Evolutionary conservation across 805 yeast genomes (phyloP), one percentile per base, ranked within the genome.

Genomic region (Nakazawaea molendinolei): DNA sequence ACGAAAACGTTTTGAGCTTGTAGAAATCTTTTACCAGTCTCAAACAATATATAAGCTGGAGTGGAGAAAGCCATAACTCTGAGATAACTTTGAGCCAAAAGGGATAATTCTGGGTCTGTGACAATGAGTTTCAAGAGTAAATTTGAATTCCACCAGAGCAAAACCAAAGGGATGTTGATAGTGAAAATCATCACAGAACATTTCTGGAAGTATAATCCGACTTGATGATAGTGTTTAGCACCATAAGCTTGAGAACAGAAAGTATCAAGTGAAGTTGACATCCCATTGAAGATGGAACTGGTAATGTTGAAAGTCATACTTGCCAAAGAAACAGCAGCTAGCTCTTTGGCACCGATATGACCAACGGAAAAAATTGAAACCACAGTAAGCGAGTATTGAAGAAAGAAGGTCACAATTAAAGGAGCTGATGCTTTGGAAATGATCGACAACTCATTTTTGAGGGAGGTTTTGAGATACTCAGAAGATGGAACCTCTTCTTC

Each of bases 1-100:
- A 81, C 84, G 57, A 81, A 82, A 8, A 81, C 70, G 17, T 85
- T 85, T 60, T 82, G 89, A 33, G 85, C 71, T 54, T 82, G 90
- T 46, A 82, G 59, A 48, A 69, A 82, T 52, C 82, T 74, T 53
- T 82, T 81, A 32, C 79, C 76, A 44, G 78, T 76, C 57, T 82
- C 90, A 47, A 73, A 74, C 14, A 49, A 30, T 6, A 58, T 51
- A 29, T 51, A 41, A 12, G 44, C 83, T 4, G 77, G 78, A 19
- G 77, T 60, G 26, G 78, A 71, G 39, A 64, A 42, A 21, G 66
- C 48, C 58, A 62, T 53, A 33, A 61, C 47, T 43, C 74, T 55
- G 36, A 77, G 56, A 45, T 63, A 76, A 5, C 51, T 44, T 31
- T 72, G 71, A 6, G 79, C 63, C 50, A 71, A 54, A 5, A 41